Conservation (phyloP, 768 basidiomycete species). For the Macrolepiota dolichaula region DNA sequence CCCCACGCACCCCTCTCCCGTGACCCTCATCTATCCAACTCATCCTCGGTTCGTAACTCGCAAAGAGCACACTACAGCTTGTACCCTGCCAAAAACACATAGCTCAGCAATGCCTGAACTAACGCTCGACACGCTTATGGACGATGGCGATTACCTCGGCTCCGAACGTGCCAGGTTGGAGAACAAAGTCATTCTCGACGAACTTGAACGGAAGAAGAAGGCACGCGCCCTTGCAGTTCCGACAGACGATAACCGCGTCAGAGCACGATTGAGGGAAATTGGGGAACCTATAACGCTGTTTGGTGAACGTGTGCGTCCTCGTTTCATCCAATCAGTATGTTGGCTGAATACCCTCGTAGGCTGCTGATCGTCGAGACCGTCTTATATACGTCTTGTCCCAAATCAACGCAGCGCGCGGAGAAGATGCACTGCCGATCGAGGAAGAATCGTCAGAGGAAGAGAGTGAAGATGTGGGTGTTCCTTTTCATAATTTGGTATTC, state of each 20-base stretch:
- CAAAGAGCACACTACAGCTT: background rate
- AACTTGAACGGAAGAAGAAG: slow-evolving; percentile 97
- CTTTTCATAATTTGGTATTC: background rate
- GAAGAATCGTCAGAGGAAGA: slow-evolving; percentile 75
- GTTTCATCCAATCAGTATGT: slow-evolving; percentile 7
- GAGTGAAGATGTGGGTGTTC: slow-evolving; percentile 32
- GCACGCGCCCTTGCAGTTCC: slow-evolving; percentile 92
- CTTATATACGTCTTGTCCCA: slow-evolving; percentile 92
- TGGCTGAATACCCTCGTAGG: slow-evolving; percentile 42
- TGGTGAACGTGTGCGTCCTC: slow-evolving; percentile 85
- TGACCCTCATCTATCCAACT: slow-evolving; percentile 2
- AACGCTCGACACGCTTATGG: slow-evolving; percentile 70
- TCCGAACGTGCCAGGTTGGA: slow-evolving; percentile 74
- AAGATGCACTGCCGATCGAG: slow-evolving; percentile 73
- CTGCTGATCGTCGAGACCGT: slow-evolving; percentile 94
- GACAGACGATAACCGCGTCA: slow-evolving; percentile 94
- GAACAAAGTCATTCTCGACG: slow-evolving; percentile 86
- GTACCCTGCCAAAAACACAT: background rate
- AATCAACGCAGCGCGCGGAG: slow-evolving; percentile 86
- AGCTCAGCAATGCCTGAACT: slow-evolving; percentile 59
- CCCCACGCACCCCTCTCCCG: slow-evolving; percentile 16
- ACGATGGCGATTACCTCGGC: slow-evolving; percentile 74
- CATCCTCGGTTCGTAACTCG: background rate
- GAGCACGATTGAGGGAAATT: slow-evolving; percentile 83
- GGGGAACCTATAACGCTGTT: slow-evolving; percentile 98